Evolutionary conservation across 2,329 filamentous ascomycete species (phyloP).

Genomic region (Curvularia sp.): DNA sequence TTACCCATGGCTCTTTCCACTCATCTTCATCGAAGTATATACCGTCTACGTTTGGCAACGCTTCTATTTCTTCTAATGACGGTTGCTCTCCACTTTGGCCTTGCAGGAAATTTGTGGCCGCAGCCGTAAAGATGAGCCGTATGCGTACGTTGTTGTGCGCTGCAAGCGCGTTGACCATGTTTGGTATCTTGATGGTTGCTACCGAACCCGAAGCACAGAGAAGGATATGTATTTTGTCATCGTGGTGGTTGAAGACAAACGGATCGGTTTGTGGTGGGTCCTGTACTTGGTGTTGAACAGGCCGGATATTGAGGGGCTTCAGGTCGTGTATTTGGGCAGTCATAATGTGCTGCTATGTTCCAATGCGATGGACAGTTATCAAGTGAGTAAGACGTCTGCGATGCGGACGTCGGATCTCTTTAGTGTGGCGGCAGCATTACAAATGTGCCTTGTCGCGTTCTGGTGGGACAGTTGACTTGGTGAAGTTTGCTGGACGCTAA

Average conservation of each 20-base stretch:
- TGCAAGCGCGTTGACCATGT: slow-evolving; percentile 62
- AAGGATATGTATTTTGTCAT: slow-evolving; percentile 62
- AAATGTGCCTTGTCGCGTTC: slow-evolving; percentile 8
- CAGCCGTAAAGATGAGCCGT: slow-evolving; percentile 79
- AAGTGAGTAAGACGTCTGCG: slow-evolving; percentile 17
- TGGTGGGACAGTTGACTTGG: slow-evolving; percentile 7
- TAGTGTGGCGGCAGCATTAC: slow-evolving; percentile 18
- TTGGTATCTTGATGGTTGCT: slow-evolving; percentile 80
- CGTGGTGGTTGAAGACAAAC: slow-evolving; percentile 36
- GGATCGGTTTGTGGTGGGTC: slow-evolving; percentile 25
- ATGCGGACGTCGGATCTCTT: slow-evolving; percentile 1
- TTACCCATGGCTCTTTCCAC: slow-evolving; percentile 79
- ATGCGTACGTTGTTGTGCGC: slow-evolving; percentile 69
- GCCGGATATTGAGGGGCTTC: slow-evolving; percentile 38
- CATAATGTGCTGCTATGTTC: slow-evolving; percentile 27
- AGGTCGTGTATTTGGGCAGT: slow-evolving; percentile 33
- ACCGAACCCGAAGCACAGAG: slow-evolving; percentile 75
- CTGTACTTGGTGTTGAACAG: slow-evolving; percentile 34
- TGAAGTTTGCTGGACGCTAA: slow-evolving; percentile 20
- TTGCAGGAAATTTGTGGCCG: slow-evolving; percentile 75
- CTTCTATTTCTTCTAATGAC: slow-evolving; percentile 63
- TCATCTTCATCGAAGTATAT: slow-evolving; percentile 87
- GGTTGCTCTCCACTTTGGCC: slow-evolving; percentile 83
- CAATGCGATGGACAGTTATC: slow-evolving; percentile 9
- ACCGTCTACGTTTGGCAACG: slow-evolving; percentile 75